Evolutionary conservation across 179 eudicot genomes (phyloP).

Genomic region (Spinacia oleracea): DNA sequence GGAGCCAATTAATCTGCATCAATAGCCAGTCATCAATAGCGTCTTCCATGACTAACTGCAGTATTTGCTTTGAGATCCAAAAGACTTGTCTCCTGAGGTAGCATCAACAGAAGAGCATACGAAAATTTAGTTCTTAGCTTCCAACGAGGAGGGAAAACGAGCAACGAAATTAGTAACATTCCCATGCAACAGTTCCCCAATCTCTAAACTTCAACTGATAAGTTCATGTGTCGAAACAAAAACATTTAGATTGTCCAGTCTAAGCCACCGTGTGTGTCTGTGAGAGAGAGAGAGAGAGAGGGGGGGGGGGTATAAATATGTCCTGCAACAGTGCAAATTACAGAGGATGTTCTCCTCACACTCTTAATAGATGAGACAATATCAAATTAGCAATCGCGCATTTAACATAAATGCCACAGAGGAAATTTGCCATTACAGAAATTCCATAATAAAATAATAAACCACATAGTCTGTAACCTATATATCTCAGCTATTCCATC

Average conservation of each 20-base stretch:
- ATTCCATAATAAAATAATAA: not conserved
- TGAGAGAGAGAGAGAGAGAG: not conserved
- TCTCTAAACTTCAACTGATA: not conserved
- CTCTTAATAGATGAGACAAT: constrained; percentile 1
- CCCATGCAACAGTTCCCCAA: not conserved
- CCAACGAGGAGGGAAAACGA: not conserved
- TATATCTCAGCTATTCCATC: not conserved
- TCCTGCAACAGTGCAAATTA: not conserved
- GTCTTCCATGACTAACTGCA: constrained; percentile 97
- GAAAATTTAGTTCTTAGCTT: constrained; percentile 4
- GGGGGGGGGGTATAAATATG: not conserved
- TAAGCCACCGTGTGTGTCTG: not conserved
- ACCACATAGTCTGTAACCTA: no score
- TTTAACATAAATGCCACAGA: not conserved
- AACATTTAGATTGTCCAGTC: not conserved
- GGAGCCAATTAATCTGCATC: constrained; percentile 84
- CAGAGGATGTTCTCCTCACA: not conserved
- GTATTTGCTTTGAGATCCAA: constrained; percentile 98
- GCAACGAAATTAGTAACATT: not conserved
- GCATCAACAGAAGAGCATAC: constrained; percentile 11
- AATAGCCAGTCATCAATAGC: constrained; percentile 97
- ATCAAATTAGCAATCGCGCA: not conserved
- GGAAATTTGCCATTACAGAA: not conserved
- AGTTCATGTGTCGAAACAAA: not conserved
- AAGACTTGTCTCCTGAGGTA: constrained; percentile 88